Evolutionary conservation across 2,329 filamentous ascomycete genomes (phyloP).

Genomic region (Epichloe hybrida): DNA sequence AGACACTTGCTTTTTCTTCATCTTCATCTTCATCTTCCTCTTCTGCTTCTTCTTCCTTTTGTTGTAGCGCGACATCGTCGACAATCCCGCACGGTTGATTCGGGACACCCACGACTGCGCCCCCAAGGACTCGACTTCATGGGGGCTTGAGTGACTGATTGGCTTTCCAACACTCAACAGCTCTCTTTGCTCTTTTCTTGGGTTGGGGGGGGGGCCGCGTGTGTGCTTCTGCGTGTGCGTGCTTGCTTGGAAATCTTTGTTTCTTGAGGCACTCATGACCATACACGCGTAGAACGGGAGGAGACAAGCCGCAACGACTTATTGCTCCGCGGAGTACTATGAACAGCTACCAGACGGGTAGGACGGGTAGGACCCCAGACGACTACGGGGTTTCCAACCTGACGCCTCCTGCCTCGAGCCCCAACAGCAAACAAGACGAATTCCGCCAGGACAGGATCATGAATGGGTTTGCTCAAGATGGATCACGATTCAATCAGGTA

Average conservation of each 20-base stretch:
- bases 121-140: neutral
- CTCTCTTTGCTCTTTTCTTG: constrained; percentile 2
- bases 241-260: neutral
- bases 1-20: neutral
- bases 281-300: constrained; percentile 7
- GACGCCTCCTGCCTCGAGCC: constrained; percentile 21
- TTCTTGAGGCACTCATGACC: constrained; percentile 13
- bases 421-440: constrained; percentile 40
- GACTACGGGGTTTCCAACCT: constrained; percentile 21
- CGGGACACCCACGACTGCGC: neutral
- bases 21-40: no score
- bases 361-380: constrained; percentile 17
- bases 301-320: neutral
- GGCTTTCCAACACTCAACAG: constrained; percentile 1
- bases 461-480: constrained; percentile 22
- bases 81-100: neutral
- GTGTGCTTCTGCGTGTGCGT: neutral
- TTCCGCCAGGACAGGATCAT: constrained; percentile 37
- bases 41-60: neutral
- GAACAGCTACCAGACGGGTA: constrained; percentile 25
- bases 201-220: no score
- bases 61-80: neutral
- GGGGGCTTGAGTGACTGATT: constrained; percentile 3
- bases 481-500: constrained; percentile 44
- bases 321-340: constrained; percentile 13